Conservation (phyloP, 805 yeast genomes). For the Brettanomyces sp. region DNA sequence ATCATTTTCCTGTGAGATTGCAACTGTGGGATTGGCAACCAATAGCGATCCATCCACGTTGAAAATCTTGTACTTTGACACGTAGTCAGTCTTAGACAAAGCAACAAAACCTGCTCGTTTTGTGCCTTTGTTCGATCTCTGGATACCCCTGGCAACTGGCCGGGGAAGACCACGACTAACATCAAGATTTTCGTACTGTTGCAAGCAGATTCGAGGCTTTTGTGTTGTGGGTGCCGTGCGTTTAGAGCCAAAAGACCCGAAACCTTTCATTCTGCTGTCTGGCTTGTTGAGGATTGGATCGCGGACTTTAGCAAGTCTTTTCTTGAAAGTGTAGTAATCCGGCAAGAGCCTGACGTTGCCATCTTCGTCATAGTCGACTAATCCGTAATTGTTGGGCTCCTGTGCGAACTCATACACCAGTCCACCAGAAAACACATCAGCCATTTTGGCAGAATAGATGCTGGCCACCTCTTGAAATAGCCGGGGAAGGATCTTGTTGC, state of each 20-base stretch:
- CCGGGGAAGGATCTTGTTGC: conserved; percentile 76
- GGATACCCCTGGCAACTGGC: conserved; percentile 35
- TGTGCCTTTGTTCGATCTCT: conserved; percentile 11
- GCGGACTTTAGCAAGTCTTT: conserved; percentile 31
- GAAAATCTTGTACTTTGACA: conserved; percentile 28
- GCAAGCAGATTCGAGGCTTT: conserved; percentile 25
- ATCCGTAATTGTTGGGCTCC: conserved; percentile 72
- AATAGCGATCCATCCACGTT: conserved; percentile 32
- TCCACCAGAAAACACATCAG: conserved; percentile 75
- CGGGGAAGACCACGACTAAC: conserved; percentile 35
- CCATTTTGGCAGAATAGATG: conserved; percentile 65
- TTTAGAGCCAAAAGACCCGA: conserved; percentile 8
- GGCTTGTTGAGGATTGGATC: conserved; percentile 16
- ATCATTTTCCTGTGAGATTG: neutral
- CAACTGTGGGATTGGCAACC: conserved; percentile 14
- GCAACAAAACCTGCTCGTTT: conserved; percentile 41
- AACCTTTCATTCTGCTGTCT: conserved; percentile 5
- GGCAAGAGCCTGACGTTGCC: conserved; percentile 34
- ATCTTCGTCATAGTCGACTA: conserved; percentile 40
- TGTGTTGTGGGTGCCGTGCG: neutral
- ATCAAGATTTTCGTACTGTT: conserved; percentile 34
- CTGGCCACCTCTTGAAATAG: conserved; percentile 66
- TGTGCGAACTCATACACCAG: conserved; percentile 74
- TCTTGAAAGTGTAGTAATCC: conserved; percentile 35
- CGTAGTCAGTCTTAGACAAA: conserved; percentile 30